Evolutionary conservation across 2,329 filamentous ascomycete genomes (phyloP).

Genomic region (Eutypa lata): DNA sequence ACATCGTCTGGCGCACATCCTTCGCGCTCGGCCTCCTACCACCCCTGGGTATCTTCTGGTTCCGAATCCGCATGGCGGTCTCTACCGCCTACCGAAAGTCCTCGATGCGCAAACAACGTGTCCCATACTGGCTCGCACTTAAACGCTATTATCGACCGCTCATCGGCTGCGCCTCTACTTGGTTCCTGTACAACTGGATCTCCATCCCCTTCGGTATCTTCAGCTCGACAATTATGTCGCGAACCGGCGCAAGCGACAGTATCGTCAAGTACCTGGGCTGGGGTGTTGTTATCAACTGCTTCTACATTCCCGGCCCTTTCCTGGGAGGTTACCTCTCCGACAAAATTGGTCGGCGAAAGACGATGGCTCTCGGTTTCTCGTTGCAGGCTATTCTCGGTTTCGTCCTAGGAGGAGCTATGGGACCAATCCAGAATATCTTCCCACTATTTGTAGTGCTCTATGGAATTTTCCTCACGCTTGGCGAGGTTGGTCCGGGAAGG

Average conservation of each 20-base stretch:
- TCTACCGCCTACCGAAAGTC: conserved; percentile 47
- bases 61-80: conserved; percentile 49
- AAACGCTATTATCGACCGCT: conserved; percentile 48
- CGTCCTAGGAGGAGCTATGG: conserved; percentile 45
- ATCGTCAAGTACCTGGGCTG: conserved; percentile 41
- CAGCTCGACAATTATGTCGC: conserved; percentile 47
- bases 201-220: conserved; percentile 55
- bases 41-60: conserved; percentile 49
- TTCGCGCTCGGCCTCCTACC: conserved; percentile 49
- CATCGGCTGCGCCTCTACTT: conserved; percentile 44
- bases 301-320: conserved; percentile 46
- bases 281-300: conserved; percentile 47
- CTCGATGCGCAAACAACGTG: conserved; percentile 40
- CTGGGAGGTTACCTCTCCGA: conserved; percentile 47
- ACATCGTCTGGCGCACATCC: conserved; percentile 47
- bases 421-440: conserved; percentile 41
- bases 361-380: conserved; percentile 48
- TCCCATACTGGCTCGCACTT: conserved; percentile 44
- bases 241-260: conserved; percentile 37
- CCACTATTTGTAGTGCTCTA: conserved; percentile 50
- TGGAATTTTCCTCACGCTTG: conserved; percentile 45
- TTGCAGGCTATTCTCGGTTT: conserved; percentile 45
- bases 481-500: conserved; percentile 49
- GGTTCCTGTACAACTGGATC: conserved; percentile 55
- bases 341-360: conserved; percentile 45